Evolutionary conservation across 1,284 basidiomycete genomes (phyloP), one percentile per base, ranked within the genome.

Genomic region (Anthracocystis panici-leucophaei): DNA sequence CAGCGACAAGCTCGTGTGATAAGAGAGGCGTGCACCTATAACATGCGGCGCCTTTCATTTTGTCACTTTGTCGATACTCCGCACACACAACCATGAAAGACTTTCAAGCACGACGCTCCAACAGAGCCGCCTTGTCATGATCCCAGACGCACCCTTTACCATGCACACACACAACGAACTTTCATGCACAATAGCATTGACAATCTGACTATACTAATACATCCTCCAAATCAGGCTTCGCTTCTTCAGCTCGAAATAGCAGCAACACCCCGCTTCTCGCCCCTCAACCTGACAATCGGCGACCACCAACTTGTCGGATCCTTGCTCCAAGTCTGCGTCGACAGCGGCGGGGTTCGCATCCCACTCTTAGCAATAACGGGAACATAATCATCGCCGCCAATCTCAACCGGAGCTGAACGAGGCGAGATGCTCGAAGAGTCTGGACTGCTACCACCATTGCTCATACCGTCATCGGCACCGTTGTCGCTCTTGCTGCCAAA

Each of bases 241-340:
- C 12, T n/a, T 27, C 25, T 31, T 62, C 27, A 71, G 40, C 42
- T 65, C 1, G 74, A 65, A 52, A 76, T 60, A 35, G 64, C 65
- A 23, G 54, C 41, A 38, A 71, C 42, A 20, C 49, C 49, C 0
- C 74, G 44, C 66, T 76, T 76, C 55, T 76, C 74, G n/a, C 68
- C 74, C 3, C 74, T 54, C 38, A 76, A 44, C 49, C 61, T 62
- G 1, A 48, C 44, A 65, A 75, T 67, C 20, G 74, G 74, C 9
- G 61, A 67, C 74, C 74, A 76, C 20, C 64, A 42, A 29, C 21
- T 59, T 27, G 64, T 57, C 10, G 73, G 68, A 45, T 76, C 65
- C 58, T 68, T 71, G n/a, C 50, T 14, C 46, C 62, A 65, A 5
- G 46, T 33, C 33, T 62, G 59, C 42, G 57, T 29, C 14, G 59